Percentiles rank a stretch among this genome's conserved stretches.
Evolutionary conservation across 1,284 basidiomycete genomes (phyloP).

Genomic region (Exobasidium rhododendri): DNA sequence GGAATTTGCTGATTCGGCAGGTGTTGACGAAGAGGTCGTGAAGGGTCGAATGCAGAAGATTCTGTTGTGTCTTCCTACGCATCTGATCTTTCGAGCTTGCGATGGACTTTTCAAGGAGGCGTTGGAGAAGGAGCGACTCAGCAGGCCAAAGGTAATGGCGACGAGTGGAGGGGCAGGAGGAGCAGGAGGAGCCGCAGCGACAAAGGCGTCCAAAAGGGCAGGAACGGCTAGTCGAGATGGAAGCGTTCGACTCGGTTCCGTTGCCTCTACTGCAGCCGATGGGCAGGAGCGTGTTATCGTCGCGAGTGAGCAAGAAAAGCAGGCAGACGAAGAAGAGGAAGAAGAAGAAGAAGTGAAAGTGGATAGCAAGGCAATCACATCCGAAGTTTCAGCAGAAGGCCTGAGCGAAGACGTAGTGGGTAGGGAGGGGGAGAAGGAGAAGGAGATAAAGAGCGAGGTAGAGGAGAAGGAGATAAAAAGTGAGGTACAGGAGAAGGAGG

Average conservation of each 20-base stretch:
- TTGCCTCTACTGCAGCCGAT: background rate
- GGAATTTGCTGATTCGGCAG: background rate
- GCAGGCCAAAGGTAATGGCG: no score
- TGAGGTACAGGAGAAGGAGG: no score
- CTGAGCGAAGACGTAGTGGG: no score
- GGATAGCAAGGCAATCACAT: no score
- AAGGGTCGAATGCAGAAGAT: background rate
- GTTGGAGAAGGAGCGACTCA: background rate
- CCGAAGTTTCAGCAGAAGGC: no score
- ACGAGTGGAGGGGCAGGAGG: conserved; percentile 64
- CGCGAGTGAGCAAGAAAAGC: no score
- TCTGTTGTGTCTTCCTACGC: background rate
- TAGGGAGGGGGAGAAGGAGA: no score
- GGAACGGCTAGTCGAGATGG: background rate
- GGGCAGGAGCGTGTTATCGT: background rate
- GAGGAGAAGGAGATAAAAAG: no score
- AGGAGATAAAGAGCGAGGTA: no score
- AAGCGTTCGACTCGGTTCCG: background rate
- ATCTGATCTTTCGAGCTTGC: conserved; percentile 58
- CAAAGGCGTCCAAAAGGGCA: background rate
- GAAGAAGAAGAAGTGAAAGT: conserved; percentile 75
- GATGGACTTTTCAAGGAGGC: conserved; percentile 69
- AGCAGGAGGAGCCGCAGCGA: conserved; percentile 58
- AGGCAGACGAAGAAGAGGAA: conserved; percentile 59
- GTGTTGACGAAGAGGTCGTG: conserved; percentile 33